These are phyloP conservation scores for Crataegus laevigata DNA, from an alignment of 306 rosid genomes.

Conservation along the genomic window DNA sequence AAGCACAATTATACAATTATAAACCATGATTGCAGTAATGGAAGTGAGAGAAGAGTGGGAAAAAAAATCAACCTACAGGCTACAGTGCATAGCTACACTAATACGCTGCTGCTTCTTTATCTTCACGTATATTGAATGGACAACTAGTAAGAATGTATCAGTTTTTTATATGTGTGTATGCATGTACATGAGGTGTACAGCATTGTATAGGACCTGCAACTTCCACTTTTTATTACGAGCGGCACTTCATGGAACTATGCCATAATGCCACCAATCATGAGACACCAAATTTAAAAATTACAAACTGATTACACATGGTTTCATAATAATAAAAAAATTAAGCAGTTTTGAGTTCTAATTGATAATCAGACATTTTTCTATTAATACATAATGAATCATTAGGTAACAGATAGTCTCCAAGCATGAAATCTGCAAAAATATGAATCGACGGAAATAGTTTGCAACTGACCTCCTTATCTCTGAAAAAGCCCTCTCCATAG, in stretches of 20 bases:
- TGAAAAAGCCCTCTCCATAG: constrained; percentile 75
- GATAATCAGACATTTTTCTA: background rate
- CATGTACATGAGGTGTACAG: background rate
- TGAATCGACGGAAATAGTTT: constrained; percentile 3
- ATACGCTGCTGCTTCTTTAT: background rate
- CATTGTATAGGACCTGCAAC: background rate
- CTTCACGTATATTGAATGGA: background rate
- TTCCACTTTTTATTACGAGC: background rate
- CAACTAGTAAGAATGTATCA: background rate
- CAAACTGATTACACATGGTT: background rate
- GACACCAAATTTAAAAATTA: background rate
- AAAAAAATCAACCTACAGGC: background rate
- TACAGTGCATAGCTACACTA: background rate
- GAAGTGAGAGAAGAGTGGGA: background rate
- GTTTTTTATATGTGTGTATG: background rate
- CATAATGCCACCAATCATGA: background rate
- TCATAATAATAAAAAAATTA: background rate
- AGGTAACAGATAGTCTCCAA: background rate
- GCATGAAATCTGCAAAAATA: constrained; percentile 5
- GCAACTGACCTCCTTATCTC: constrained; percentile 77
- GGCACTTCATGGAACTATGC: background rate
- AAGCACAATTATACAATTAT: constrained; percentile 11
- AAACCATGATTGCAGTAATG: background rate
- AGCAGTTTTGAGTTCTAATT: background rate
- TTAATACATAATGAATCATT: background rate